Percentiles rank a stretch among this genome's conserved stretches.
Conservation (phyloP, 306 rosid species). For the Prunus fruticosa region DNA sequence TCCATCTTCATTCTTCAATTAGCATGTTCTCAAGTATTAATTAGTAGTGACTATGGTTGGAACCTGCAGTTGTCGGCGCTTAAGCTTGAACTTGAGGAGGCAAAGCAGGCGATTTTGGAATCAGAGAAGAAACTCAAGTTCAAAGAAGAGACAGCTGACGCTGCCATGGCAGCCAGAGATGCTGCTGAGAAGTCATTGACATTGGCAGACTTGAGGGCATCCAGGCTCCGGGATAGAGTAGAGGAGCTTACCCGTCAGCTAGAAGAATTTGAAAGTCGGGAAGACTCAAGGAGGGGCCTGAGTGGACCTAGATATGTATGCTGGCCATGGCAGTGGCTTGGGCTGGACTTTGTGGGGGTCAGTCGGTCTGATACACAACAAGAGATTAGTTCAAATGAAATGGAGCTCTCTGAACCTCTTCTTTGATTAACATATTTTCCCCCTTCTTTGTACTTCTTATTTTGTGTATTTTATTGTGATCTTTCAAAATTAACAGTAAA, state of each 20-base stretch:
- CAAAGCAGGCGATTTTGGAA: conserved; percentile 72
- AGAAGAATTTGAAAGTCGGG: conserved; percentile 78
- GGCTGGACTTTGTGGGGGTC: conserved; percentile 77
- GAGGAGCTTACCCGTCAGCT: conserved; percentile 94
- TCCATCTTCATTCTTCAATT: background rate
- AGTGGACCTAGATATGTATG: conserved; percentile 81
- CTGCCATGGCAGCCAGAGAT: conserved; percentile 99
- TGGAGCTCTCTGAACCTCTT: conserved; percentile 98
- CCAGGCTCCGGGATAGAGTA: conserved; percentile 85
- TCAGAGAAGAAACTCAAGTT: conserved; percentile 83
- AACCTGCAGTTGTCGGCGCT: conserved; percentile 67
- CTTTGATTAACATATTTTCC: conserved; percentile 28
- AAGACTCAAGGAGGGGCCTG: conserved; percentile 57
- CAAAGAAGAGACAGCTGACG: conserved; percentile 93
- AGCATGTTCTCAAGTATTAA: background rate
- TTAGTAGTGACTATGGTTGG: conserved; percentile 14
- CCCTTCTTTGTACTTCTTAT: background rate
- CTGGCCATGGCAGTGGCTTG: conserved; percentile 99
- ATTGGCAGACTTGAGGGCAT: conserved; percentile 82
- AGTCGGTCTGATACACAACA: conserved; percentile 52
- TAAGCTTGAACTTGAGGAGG: conserved; percentile 87
- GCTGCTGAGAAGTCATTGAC: conserved; percentile 93
- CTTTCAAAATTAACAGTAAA: conserved; percentile 38
- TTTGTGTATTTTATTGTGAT: conserved; percentile 49
- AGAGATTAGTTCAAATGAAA: conserved; percentile 68